Base-by-base conservation (phyloP, 257 asterid genomes). In the Eustoma russellianum region DNA sequence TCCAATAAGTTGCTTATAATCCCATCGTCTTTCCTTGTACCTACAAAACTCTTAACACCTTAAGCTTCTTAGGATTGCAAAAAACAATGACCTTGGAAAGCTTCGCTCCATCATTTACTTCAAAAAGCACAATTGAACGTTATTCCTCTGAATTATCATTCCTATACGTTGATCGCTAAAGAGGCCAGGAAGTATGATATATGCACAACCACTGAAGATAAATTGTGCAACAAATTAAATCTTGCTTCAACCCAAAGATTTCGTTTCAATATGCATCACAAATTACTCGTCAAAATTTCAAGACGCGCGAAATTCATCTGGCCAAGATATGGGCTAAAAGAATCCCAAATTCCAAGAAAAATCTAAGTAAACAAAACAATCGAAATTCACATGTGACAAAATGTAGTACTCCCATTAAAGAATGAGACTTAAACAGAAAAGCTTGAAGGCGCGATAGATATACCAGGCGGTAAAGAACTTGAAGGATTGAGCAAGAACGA, bases 21-120 rank as follows among this genome's bases (percentile, higher is more conserved):
- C 97, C 97, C 95, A 88, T 35, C 72, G 80, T 28, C 73, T 77
- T 66, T 88, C 97, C 67, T 71, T 88, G 66, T 85, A 92, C 99
- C 99, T 92, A 83, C 67, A 85, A 61, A 57, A 73, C 73, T 73
- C 71, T 46, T 44, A 60, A 51, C 50, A 55, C 64, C 41, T 60
- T 55, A 33, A 46, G 16, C 41, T 58, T 53, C 53, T 55, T 34
- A 35, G 53, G 13, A 38, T 24, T 2, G 55, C 13, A 52, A 46
- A 33, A 4, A 24, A 24, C n/a, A n/a, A n/a, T n/a, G n/a, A n/a
- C n/a, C 3, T 24, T 24, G 16, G 0, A n/a, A 40, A 53, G 11
- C 24, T 16, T 13, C 52, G 1, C 15, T 48, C 40, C 12, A 61
- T 33, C 13, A 55, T 13, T 12, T 18, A 19, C 50, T 35, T 17